Conservation (phyloP, 352 stramenopile species). For the Pythium dissotocum region DNA sequence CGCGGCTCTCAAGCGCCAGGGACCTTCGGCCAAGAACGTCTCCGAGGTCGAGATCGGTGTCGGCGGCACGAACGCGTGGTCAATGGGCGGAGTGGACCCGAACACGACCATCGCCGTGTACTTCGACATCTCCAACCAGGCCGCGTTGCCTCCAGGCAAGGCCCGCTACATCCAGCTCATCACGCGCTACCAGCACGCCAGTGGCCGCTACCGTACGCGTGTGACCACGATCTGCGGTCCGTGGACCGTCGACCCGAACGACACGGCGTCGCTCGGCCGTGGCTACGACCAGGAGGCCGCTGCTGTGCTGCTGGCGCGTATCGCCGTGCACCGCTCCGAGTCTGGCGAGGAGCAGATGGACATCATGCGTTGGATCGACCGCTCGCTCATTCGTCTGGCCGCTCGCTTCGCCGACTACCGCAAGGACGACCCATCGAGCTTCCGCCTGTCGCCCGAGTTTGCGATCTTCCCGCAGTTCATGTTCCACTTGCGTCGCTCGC, state of each 20-base stretch:
- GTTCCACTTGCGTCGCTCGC: slow-evolving; percentile 98
- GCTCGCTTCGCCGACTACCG: slow-evolving; percentile 99
- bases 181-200: slow-evolving; percentile 98
- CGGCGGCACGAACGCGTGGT: slow-evolving; percentile 92
- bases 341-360: slow-evolving; percentile 85
- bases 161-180: slow-evolving; percentile 98
- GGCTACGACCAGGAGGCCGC: slow-evolving; percentile 99
- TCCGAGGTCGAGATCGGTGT: slow-evolving; percentile 97
- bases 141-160: slow-evolving; percentile 75
- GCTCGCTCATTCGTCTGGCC: slow-evolving; percentile 97
- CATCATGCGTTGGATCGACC: slow-evolving; percentile 93
- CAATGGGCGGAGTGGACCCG: slow-evolving; percentile 96
- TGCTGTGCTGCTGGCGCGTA: slow-evolving; percentile 94
- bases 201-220: slow-evolving; percentile 93
- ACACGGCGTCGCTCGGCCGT: slow-evolving; percentile 90
- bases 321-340: slow-evolving; percentile 86
- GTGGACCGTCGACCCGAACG: slow-evolving; percentile 93
- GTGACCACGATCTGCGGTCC: slow-evolving; percentile 97
- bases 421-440: slow-evolving; percentile 97
- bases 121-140: slow-evolving; percentile 97
- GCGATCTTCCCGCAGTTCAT: slow-evolving; percentile 99
- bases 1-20: slow-evolving; percentile 95
- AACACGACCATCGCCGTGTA: slow-evolving; percentile 98
- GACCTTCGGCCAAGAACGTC: slow-evolving; percentile 89
- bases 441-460: slow-evolving; percentile 97